phyloP scores from a whole-genome alignment of 1,284 basidiomycete species.

The Rhodotorula glutinis region DNA sequence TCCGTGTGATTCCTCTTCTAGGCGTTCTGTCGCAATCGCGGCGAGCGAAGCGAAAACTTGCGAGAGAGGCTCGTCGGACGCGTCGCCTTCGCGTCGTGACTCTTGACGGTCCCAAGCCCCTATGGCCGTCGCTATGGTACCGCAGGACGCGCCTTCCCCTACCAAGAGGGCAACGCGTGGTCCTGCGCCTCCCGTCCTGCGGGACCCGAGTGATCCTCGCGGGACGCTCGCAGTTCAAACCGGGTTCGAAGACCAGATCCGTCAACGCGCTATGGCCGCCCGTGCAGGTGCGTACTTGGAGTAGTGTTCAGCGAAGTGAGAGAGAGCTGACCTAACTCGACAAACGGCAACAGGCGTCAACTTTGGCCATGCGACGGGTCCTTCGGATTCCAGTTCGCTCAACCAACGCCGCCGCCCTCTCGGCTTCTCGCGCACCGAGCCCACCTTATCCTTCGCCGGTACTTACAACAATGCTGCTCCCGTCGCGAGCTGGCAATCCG shows the following conservation, averaged over 20 bases:
- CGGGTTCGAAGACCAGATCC: constrained; percentile 1
- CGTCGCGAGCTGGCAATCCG: constrained; percentile 15
- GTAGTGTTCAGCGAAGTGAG: no score
- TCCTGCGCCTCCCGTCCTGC: neutral
- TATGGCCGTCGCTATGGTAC: constrained; percentile 51
- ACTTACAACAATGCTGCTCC: neutral
- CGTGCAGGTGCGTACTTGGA: constrained; percentile 6
- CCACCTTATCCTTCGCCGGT: constrained; percentile 22
- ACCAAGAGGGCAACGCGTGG: constrained; percentile 13
- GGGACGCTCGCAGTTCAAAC: constrained; percentile 19
- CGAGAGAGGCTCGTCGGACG: no score
- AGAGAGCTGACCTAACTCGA: neutral
- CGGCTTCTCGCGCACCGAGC: constrained; percentile 19
- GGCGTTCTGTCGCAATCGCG: no score
- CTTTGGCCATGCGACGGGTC: neutral
- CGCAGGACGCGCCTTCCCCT: constrained; percentile 12
- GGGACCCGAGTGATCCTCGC: constrained; percentile 8
- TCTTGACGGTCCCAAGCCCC: no score
- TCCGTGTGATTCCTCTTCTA: no score
- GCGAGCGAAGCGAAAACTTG: no score
- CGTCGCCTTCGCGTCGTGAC: no score
- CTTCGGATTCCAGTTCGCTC: neutral
- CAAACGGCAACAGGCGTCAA: neutral
- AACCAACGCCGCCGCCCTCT: constrained; percentile 24
- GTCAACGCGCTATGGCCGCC: neutral